Percentiles rank a stretch among this genome's conserved stretches.
These are phyloP conservation scores for Luvunga scandens DNA, from an alignment of 345 rosid species.

Conservation along the genomic window DNA sequence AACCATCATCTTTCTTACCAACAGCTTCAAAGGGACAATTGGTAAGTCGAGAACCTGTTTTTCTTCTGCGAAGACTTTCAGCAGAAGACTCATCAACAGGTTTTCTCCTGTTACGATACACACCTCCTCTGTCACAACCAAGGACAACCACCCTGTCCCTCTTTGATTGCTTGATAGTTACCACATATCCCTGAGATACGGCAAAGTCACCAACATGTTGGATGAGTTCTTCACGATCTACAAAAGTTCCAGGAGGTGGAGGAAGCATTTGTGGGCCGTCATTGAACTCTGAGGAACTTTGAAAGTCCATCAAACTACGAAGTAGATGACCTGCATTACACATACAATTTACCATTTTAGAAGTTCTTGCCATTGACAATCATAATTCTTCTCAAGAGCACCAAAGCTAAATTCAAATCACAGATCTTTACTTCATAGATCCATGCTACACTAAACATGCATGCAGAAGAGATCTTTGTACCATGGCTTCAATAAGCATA, in stretches of 20 bases:
- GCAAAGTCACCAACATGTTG: conserved; percentile 58
- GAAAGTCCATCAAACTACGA: conserved; percentile 30
- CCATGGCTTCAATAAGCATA: neutral
- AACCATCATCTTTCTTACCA: conserved; percentile 65
- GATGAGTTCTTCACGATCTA: conserved; percentile 58
- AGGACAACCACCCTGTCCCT: conserved; percentile 57
- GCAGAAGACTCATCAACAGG: conserved; percentile 38
- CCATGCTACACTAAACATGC: neutral
- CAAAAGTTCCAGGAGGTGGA: conserved; percentile 51
- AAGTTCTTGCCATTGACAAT: neutral
- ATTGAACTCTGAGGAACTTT: conserved; percentile 25
- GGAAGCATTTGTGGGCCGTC: conserved; percentile 45
- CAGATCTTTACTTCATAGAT: neutral
- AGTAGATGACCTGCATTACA: conserved; percentile 22
- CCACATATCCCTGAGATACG: conserved; percentile 55
- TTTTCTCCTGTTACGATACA: conserved; percentile 64
- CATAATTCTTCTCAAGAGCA: neutral
- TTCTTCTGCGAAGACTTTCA: conserved; percentile 44
- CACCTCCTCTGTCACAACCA: conserved; percentile 64
- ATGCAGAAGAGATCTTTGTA: neutral
- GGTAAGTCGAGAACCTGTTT: conserved; percentile 57
- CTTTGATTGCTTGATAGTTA: conserved; percentile 58
- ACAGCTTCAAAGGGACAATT: conserved; percentile 69
- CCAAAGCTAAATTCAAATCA: neutral
- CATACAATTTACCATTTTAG: neutral